Conservation (phyloP, 345 rosid species). For the Eucalyptus tenuipes region DNA sequence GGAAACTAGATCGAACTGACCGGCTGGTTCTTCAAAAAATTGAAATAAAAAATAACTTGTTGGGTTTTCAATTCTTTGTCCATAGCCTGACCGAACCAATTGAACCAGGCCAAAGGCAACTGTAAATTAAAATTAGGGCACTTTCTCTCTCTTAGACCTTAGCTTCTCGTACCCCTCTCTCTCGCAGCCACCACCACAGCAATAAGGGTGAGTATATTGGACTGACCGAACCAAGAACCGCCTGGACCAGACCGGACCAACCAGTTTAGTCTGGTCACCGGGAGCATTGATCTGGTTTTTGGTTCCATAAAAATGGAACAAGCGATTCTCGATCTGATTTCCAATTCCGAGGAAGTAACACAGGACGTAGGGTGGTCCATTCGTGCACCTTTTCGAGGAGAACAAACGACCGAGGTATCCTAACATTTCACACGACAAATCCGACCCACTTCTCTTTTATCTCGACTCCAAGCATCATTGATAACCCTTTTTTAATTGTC, state of each 20-base stretch:
- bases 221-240: rapidly evolving
- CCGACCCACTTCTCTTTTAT: background rate
- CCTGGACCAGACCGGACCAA: rapidly evolving
- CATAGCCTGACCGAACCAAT: too few species aligned
- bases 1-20: rapidly evolving
- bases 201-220: rapidly evolving
- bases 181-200: too few species aligned
- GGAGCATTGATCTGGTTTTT: rapidly evolving
- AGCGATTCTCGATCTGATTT: rapidly evolving
- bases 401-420: background rate
- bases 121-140: too few species aligned
- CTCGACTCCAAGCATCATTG: background rate
- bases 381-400: background rate
- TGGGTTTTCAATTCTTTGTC: too few species aligned
- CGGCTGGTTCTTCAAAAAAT: too few species aligned
- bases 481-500: background rate
- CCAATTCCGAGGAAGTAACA: too few species aligned
- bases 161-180: too few species aligned
- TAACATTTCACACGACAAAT: background rate
- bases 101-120: too few species aligned
- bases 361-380: background rate
- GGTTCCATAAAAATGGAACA: rapidly evolving
- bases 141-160: too few species aligned
- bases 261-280: too few species aligned
- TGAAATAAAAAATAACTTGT: too few species aligned